Evolutionary conservation across 2,329 filamentous ascomycete genomes (phyloP).

Genomic region (Trichoderma polysporum): DNA sequence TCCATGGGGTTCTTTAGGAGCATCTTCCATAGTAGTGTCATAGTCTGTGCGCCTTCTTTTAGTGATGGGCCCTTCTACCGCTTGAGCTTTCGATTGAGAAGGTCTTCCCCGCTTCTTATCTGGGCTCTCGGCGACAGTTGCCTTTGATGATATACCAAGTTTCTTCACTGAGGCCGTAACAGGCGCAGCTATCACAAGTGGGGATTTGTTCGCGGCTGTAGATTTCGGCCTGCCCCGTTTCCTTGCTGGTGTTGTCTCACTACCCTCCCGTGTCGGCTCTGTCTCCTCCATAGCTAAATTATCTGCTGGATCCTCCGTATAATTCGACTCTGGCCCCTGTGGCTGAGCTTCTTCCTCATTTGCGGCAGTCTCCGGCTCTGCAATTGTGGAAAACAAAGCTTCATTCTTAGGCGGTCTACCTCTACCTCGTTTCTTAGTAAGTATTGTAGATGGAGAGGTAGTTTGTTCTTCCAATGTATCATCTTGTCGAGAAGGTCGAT

Average conservation of each 20-base stretch:
- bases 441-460: not conserved
- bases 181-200: not conserved
- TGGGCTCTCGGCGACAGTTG: not conserved
- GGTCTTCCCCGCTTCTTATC: not conserved
- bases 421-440: not conserved
- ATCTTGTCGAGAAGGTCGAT: not conserved
- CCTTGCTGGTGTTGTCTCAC: not conserved
- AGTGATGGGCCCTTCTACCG: not conserved
- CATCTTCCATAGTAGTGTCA: not conserved
- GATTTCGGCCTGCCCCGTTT: constrained; percentile 6
- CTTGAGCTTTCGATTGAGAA: not conserved
- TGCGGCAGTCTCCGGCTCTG: not conserved
- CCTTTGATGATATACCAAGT: constrained; percentile 11
- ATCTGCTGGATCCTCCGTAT: not conserved
- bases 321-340: not conserved
- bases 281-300: not conserved
- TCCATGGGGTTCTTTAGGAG: not conserved
- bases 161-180: not conserved
- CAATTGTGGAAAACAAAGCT: not conserved
- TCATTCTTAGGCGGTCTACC: constrained; percentile 18
- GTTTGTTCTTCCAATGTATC: not conserved
- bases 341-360: not conserved
- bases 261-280: not conserved
- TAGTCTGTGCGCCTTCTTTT: constrained; percentile 12
- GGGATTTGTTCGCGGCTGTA: not conserved